Base-by-base conservation (phyloP, 2,329 filamentous ascomycete species). In the Aaosphaeria pasadenensis region DNA sequence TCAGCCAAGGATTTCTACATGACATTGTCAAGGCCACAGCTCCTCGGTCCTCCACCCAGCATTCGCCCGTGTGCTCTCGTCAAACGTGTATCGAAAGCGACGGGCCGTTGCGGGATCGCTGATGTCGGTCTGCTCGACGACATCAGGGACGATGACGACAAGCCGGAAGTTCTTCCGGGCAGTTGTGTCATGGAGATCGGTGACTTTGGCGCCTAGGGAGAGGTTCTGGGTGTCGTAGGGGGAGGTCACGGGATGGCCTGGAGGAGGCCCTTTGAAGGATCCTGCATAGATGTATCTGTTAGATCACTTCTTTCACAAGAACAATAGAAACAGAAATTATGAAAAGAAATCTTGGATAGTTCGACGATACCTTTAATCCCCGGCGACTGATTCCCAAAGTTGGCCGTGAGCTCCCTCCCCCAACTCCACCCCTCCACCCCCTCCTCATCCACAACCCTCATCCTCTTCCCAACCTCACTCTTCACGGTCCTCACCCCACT, bases 321-420 rank as follows among this genome's bases (percentile, higher is more conserved):
- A 45, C 11, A n/a, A 9, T 24, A 31, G n/a, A 33, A 32, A 29
- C n/a, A n/a, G 11, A 2, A 13, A 24, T 32, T 30, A 17, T 11
- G 35, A 13, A 7, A 33, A 11, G n/a, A 42, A 7, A 24, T 24
- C 17, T 24, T 4, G 17, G 32, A 36, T 24, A 42, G 42, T 67
- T 70, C 44, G 17, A 24, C 17, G 17, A 24, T 66, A 83, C 83
- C 82, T 74, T 91, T 80, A 84, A 96, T 90, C 1, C 77, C 74
- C 5, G 92, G 92, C 56, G 82, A 86, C 58, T 94, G 72, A 69
- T 96, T 96, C 17, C 90, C 92, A 80, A 96, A 97, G 67, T 94
- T 89, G 43, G 83, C 88, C 44, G 88, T 91, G 35, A 96, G 70
- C 72, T 96, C 91, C 53, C 77, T 86, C 42, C 74, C 74, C 86